Percentiles rank a stretch among this genome's conserved stretches.
These are phyloP conservation scores for Murraya koenigii DNA, from an alignment of 345 rosid species.

Conservation along the genomic window DNA sequence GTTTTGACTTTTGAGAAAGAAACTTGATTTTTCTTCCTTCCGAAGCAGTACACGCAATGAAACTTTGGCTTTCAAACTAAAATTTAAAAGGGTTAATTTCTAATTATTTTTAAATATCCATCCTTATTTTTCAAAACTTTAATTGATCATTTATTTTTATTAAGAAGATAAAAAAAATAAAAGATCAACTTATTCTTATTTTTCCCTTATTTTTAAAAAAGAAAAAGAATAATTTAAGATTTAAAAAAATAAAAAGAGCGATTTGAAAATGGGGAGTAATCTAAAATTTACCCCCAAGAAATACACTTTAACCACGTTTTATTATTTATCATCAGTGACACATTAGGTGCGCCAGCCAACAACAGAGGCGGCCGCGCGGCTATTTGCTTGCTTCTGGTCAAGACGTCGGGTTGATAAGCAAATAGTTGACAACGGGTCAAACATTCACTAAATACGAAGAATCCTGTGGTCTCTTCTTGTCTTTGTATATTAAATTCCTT, in stretches of 20 bases:
- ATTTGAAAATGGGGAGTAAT: no score
- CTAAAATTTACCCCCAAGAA: no score
- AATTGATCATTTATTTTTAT: no score
- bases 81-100: neutral
- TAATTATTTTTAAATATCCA: no score
- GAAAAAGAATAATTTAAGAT: no score
- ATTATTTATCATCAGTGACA: neutral
- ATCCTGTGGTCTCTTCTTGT: neutral
- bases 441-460: neutral
- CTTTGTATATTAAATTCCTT: neutral
- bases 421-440: neutral
- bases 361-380: neutral
- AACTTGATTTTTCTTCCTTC: neutral
- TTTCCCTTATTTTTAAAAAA: no score
- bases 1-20: no score
- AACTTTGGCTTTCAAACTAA: neutral
- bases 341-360: neutral
- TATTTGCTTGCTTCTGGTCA: neutral
- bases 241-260: no score
- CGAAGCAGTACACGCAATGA: neutral
- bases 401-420: neutral
- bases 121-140: no score
- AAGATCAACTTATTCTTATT: no score
- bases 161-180: no score
- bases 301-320: neutral